Base-by-base conservation (phyloP, 1,284 basidiomycete species). In the Entoloma clypeatum region DNA sequence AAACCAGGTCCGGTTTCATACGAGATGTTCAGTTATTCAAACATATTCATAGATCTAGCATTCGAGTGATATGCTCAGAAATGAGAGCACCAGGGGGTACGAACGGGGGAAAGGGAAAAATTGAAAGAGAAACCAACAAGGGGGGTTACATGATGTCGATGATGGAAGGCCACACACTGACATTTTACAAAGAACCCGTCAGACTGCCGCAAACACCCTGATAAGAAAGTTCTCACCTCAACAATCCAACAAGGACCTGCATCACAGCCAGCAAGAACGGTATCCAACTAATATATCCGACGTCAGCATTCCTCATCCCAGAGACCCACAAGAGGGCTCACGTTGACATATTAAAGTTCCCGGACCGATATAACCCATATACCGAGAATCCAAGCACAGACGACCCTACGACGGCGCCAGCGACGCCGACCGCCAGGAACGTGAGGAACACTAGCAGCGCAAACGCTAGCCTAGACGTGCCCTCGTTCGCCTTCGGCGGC, bases 311-410 rank as follows among this genome's bases (percentile, higher is more conserved):
- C 39, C 17, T 29, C 24, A 36, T 17, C 24, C 40, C 19, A 7
- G 27, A 26, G 27, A 84, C 86, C 89, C 37, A 82, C 87, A 49
- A 35, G 25, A 41, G 39, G 35, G 72, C 82, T 53, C 57, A 90
- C 80, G 89, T 92, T 8, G 86, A 89, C 75, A 92, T 83, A 48
- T 79, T 75, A 52, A 83, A 90, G 22, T 72, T 63, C 2, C 72
- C 86, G 0, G 84, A 76, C 28, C 68, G 70, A 61, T 79, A 92
- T 13, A 92, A 62, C 1, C 79, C 86, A 16, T 77, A 76, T 26
- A 86, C 66, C 4, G 81, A 67, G 52, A 84, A 87, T 0, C 86
- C 85, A 3, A 90, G 66, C 1, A 92, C 72, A 0, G 81, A 79
- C 2, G 84, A 82, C 5, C 78, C 76, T 4, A 89, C 58, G 2